Percentiles rank a stretch among this genome's conserved stretches.
Evolutionary conservation across 176 grass and related monocot genomes (phyloP).

Genomic region (Bothriochloa decipiens): DNA sequence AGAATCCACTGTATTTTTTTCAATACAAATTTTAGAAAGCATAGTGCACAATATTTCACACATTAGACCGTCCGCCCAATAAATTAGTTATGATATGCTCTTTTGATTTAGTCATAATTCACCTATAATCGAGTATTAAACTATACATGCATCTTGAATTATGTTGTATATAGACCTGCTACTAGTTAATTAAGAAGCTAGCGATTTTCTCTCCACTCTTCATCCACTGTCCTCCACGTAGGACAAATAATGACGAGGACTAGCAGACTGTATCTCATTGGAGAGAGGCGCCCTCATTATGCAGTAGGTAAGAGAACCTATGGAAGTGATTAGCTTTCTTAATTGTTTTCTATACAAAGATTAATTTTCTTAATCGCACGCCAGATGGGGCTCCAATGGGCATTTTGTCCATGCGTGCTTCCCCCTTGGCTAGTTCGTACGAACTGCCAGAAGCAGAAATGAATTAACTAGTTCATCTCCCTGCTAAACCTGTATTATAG

Average conservation of each 20-base stretch:
- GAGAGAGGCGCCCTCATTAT: neutral
- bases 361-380: constrained; percentile 59
- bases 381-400: neutral
- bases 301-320: constrained; percentile 1
- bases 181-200: neutral
- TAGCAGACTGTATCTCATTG: neutral
- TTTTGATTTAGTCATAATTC: neutral
- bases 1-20: too few relatives aligned
- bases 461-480: constrained; percentile 25
- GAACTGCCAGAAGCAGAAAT: constrained; percentile 24
- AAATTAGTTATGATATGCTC: too few relatives aligned
- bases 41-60: too few relatives aligned
- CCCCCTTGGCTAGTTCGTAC: constrained; percentile 28
- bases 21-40: too few relatives aligned
- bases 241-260: neutral
- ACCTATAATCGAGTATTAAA: neutral
- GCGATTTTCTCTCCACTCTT: neutral
- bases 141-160: neutral
- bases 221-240: neutral
- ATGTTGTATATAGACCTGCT: neutral
- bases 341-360: constrained; percentile 27
- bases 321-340: constrained; percentile 46
- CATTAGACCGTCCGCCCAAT: neutral
- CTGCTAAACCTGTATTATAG: constrained; percentile 45
- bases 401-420: constrained; percentile 29